phyloP scores from a whole-genome alignment of 441 rosid species.

The Mallotus repandus region DNA sequence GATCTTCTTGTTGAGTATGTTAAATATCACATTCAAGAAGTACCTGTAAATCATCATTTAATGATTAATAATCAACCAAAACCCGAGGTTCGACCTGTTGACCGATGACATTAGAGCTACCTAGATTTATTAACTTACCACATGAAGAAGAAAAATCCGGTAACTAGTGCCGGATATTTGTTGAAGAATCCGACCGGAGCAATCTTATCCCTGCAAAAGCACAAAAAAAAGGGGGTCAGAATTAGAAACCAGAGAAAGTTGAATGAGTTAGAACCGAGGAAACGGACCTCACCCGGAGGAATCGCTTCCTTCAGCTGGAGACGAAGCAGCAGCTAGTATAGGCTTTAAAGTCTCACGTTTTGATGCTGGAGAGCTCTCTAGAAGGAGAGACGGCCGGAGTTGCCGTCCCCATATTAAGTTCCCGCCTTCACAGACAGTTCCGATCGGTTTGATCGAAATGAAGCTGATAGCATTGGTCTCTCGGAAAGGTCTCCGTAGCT shows the following conservation, averaged over 20 bases:
- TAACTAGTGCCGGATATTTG: constrained; percentile 72
- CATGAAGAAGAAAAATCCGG: constrained; percentile 97
- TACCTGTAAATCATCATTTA: constrained; percentile 44
- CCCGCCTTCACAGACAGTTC: constrained; percentile 66
- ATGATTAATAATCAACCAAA: background rate
- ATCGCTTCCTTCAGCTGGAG: constrained; percentile 76
- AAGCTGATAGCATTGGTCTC: constrained; percentile 33
- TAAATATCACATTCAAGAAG: constrained; percentile 91
- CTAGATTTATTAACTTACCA: constrained; percentile 47
- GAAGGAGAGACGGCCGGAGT: constrained; percentile 63
- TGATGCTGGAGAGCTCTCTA: constrained; percentile 40
- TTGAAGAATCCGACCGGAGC: constrained; percentile 63
- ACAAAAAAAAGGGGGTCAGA: constrained; percentile 27
- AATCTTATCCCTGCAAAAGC: constrained; percentile 45
- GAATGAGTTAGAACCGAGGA: constrained; percentile 47
- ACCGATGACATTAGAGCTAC: constrained; percentile 14
- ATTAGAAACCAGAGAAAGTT: constrained; percentile 18
- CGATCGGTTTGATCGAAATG: constrained; percentile 46
- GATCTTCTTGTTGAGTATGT: constrained; percentile 95
- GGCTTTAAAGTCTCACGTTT: constrained; percentile 43
- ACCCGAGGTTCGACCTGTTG: background rate
- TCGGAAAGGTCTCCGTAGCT: constrained; percentile 38
- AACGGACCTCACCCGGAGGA: constrained; percentile 95
- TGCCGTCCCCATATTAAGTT: constrained; percentile 81
- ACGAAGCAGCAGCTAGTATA: constrained; percentile 55